Conservation (phyloP, 2,329 filamentous ascomycete genomes). For the Penicillium expansum region DNA sequence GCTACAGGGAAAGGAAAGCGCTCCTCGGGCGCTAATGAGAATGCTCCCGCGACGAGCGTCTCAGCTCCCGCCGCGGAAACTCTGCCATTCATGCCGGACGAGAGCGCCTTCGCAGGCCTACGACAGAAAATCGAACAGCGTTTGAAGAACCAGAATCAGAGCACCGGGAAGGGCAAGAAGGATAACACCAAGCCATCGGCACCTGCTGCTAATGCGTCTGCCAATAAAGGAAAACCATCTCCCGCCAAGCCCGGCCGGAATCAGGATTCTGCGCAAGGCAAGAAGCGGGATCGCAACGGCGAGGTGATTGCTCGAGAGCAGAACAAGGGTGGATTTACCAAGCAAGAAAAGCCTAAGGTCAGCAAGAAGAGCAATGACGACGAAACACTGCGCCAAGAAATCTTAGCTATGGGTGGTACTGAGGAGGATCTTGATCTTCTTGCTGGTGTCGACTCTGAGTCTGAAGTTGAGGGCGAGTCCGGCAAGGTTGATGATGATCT, state of each 20-base stretch:
- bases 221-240: slow-evolving; percentile 28
- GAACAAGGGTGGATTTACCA: slow-evolving; percentile 27
- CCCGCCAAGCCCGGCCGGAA: slow-evolving; percentile 22
- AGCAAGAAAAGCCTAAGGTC: slow-evolving; percentile 14
- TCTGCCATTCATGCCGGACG: slow-evolving; percentile 34
- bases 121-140: slow-evolving; percentile 44
- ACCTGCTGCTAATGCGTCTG: slow-evolving; percentile 17
- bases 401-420: slow-evolving; percentile 49
- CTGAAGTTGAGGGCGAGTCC: slow-evolving; percentile 43
- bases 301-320: slow-evolving; percentile 42
- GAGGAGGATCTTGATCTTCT: slow-evolving; percentile 50
- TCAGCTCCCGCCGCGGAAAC: slow-evolving; percentile 20
- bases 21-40: slow-evolving; percentile 27
- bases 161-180: slow-evolving; percentile 30
- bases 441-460: slow-evolving; percentile 45
- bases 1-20: slow-evolving; percentile 40
- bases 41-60: slow-evolving; percentile 15
- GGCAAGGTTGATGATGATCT: slow-evolving; percentile 37
- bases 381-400: slow-evolving; percentile 43
- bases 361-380: slow-evolving; percentile 21
- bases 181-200: slow-evolving; percentile 30
- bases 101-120: slow-evolving; percentile 41
- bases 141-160: slow-evolving; percentile 37
- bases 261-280: slow-evolving; percentile 35
- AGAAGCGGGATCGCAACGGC: slow-evolving; percentile 48